Evolutionary conservation across 331 rosid genomes (phyloP).

Genomic region (Erythrophleum ivorense): DNA sequence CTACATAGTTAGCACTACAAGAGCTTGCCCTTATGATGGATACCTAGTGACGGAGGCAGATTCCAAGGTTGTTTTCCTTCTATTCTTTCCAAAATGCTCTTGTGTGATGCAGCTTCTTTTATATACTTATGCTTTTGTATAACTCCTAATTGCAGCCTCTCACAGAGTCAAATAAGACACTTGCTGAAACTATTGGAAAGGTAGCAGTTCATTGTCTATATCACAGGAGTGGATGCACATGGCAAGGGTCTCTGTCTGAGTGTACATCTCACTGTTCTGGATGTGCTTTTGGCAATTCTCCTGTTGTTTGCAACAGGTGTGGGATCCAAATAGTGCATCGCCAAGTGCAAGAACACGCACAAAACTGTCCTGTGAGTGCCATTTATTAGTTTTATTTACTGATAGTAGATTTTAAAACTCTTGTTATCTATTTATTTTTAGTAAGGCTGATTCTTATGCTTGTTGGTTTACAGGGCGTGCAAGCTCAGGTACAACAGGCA

Average conservation of each 20-base stretch:
- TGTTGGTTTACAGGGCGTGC: constrained; percentile 76
- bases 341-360: constrained; percentile 97
- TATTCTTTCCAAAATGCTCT: not conserved
- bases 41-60: constrained; percentile 93
- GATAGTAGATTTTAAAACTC: not conserved
- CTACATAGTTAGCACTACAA: constrained; percentile 76
- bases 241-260: constrained; percentile 92
- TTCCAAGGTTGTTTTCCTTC: constrained; percentile 73
- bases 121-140: constrained; percentile 24
- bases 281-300: constrained; percentile 91
- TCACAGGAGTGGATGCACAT: constrained; percentile 94
- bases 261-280: constrained; percentile 84
- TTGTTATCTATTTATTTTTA: constrained; percentile 16
- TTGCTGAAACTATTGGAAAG: constrained; percentile 90
- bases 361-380: constrained; percentile 76
- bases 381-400: not conserved
- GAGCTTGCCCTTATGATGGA: constrained; percentile 97
- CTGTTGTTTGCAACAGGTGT: constrained; percentile 94
- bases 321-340: constrained; percentile 90
- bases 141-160: constrained; percentile 72
- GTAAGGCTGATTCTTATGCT: constrained; percentile 29
- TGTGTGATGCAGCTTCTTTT: not conserved
- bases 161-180: constrained; percentile 71
- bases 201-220: constrained; percentile 87
- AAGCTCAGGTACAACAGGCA: constrained; percentile 69